phyloP scores from a whole-genome alignment of 2,329 filamentous ascomycete species.

The Amesomyces nigricolor region DNA sequence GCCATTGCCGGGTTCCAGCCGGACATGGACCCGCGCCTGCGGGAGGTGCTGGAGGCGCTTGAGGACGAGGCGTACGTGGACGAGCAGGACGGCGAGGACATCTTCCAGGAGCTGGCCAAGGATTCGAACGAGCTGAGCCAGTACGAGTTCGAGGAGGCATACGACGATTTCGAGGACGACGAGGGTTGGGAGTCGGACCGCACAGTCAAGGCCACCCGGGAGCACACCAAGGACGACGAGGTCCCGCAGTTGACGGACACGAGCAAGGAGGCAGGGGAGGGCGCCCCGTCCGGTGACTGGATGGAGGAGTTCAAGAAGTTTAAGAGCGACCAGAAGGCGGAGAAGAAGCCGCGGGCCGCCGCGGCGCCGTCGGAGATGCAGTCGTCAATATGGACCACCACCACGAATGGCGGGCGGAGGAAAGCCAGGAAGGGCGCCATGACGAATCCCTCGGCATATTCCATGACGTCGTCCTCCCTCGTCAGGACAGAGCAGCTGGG shows the following conservation, averaged over 20 bases:
- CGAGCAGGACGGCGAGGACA: slow-evolving; percentile 61
- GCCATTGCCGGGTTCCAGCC: slow-evolving; percentile 90
- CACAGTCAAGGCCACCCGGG: slow-evolving; percentile 70
- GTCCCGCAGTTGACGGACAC: slow-evolving; percentile 45
- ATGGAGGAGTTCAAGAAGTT: slow-evolving; percentile 90
- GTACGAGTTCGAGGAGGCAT: slow-evolving; percentile 68
- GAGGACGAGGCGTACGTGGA: slow-evolving; percentile 95
- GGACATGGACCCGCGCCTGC: slow-evolving; percentile 90
- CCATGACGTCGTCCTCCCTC: slow-evolving; percentile 98
- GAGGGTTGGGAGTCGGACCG: slow-evolving; percentile 93
- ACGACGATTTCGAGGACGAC: slow-evolving; percentile 50
- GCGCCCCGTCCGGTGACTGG: slow-evolving; percentile 71
- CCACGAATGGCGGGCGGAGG: slow-evolving; percentile 69
- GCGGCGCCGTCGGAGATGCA: slow-evolving; percentile 58
- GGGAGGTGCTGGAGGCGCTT: slow-evolving; percentile 86
- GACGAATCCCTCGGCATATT: slow-evolving; percentile 83
- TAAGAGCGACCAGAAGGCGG: slow-evolving; percentile 68
- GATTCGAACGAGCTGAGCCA: slow-evolving; percentile 49
- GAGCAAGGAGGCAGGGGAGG: slow-evolving; percentile 50
- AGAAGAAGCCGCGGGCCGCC: slow-evolving; percentile 35
- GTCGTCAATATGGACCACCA: slow-evolving; percentile 67
- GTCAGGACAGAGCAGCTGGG: slow-evolving; percentile 80
- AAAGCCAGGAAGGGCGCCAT: slow-evolving; percentile 96
- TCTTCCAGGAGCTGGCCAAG: slow-evolving; percentile 58
- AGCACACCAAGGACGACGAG: slow-evolving; percentile 45